Evolutionary conservation across 495 filamentous ascomycete genomes (phyloP).

Genomic region (Lindgomyces ingoldianus): DNA sequence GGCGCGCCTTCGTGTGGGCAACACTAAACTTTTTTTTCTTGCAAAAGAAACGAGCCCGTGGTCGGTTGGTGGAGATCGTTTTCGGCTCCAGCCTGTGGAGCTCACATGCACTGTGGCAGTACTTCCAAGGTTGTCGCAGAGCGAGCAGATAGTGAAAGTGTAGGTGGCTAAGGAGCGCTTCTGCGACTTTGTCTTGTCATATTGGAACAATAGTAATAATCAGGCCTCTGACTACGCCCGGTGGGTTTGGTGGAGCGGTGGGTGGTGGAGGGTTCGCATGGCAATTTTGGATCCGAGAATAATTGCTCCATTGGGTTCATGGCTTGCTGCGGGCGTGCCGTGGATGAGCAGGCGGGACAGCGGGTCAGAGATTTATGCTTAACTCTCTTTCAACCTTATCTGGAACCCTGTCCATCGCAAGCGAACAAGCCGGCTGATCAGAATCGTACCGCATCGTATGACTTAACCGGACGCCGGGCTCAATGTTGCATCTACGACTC

Average conservation of each 20-base stretch:
- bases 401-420: slow-evolving; percentile 14
- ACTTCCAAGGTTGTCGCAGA: background rate
- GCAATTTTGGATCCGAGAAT: background rate
- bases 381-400: slow-evolving; percentile 34
- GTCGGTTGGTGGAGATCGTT: background rate
- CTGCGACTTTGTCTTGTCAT: no score
- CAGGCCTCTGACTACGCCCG: no score
- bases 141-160: background rate
- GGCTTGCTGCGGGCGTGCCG: slow-evolving; percentile 4
- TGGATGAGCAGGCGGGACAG: slow-evolving; percentile 20
- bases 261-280: slow-evolving; percentile 3
- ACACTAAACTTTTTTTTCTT: background rate
- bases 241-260: no score
- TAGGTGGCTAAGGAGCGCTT: no score
- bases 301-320: slow-evolving; percentile 10
- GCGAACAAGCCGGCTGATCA: slow-evolving; percentile 23
- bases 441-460: slow-evolving; percentile 9
- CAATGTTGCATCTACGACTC: background rate
- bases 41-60: background rate
- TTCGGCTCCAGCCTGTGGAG: background rate
- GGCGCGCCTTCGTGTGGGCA: background rate
- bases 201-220: no score
- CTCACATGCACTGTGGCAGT: background rate
- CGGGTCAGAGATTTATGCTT: slow-evolving; percentile 34
- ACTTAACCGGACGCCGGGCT: background rate